Evolutionary conservation across 2,329 filamentous ascomycete species (phyloP).

Genomic region (Thielaviopsis punctulata): DNA sequence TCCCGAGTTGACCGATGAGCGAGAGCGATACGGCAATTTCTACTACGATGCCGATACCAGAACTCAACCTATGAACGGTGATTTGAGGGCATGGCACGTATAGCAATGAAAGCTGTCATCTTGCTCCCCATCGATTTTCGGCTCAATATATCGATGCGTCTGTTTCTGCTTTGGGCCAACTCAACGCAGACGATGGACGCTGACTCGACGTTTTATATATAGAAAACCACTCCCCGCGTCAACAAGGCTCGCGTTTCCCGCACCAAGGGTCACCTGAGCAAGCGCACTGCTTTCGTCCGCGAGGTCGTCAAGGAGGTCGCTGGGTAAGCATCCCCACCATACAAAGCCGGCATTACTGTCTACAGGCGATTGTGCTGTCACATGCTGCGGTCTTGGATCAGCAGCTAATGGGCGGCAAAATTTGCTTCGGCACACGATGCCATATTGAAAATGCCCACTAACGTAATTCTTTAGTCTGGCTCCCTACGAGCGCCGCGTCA

Average conservation of each 20-base stretch:
- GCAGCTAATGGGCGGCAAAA: too few relatives aligned
- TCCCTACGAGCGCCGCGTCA: slow-evolving; percentile 94
- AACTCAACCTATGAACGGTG: background rate
- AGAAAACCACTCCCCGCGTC: slow-evolving; percentile 72
- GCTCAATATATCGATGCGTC: slow-evolving; percentile 5
- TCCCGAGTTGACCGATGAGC: slow-evolving; percentile 4
- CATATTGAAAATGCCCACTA: slow-evolving; percentile 15
- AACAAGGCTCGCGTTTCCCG: slow-evolving; percentile 62
- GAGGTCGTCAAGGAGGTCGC: slow-evolving; percentile 98
- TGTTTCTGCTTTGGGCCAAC: slow-evolving; percentile 13
- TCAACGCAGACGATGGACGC: slow-evolving; percentile 43
- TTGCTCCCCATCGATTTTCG: background rate
- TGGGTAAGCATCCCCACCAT: slow-evolving; percentile 44
- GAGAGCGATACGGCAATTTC: background rate
- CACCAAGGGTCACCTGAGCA: slow-evolving; percentile 91
- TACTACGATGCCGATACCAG: background rate
- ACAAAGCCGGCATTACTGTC: background rate
- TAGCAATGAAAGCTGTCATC: background rate
- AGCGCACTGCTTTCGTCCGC: slow-evolving; percentile 90
- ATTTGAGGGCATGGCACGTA: background rate
- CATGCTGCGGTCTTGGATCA: too few relatives aligned
- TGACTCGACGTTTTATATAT: slow-evolving; percentile 33
- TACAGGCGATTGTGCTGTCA: too few relatives aligned
- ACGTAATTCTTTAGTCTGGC: slow-evolving; percentile 42
- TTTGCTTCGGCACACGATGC: too few relatives aligned